Conservation (phyloP, 352 stramenopile genomes). For the Phytopythium oedochilum region DNA sequence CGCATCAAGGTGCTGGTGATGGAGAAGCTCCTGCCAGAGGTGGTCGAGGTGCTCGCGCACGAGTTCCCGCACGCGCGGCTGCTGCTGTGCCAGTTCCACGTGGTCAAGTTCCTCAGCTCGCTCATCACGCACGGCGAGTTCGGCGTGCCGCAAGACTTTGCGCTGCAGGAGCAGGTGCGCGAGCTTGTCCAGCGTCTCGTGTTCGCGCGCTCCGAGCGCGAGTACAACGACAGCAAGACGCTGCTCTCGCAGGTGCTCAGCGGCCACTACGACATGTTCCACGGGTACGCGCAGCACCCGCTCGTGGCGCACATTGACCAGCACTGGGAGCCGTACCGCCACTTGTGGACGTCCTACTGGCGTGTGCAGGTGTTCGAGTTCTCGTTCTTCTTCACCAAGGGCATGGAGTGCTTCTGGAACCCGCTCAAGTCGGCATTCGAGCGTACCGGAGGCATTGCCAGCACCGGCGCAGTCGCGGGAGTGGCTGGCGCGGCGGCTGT, state of each 20-base stretch:
- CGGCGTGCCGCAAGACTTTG: slow-evolving; percentile 20
- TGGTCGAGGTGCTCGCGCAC: slow-evolving; percentile 44
- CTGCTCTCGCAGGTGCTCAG: slow-evolving; percentile 35
- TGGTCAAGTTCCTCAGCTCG: slow-evolving; percentile 57
- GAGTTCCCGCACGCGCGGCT: slow-evolving; percentile 56
- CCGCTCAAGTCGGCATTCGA: slow-evolving; percentile 56
- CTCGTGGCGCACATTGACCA: slow-evolving; percentile 42
- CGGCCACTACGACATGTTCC: slow-evolving; percentile 7
- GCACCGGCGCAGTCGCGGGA: slow-evolving; percentile 4
- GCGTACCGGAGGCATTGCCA: slow-evolving; percentile 12
- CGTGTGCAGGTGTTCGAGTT: slow-evolving; percentile 59
- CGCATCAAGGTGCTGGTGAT: slow-evolving; percentile 65
- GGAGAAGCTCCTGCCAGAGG: slow-evolving; percentile 46
- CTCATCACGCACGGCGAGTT: slow-evolving; percentile 41
- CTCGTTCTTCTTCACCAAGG: slow-evolving; percentile 57
- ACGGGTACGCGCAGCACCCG: slow-evolving; percentile 24
- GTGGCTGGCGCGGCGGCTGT: background rate
- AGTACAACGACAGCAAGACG: slow-evolving; percentile 47
- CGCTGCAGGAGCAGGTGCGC: slow-evolving; percentile 38
- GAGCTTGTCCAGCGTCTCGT: slow-evolving; percentile 58
- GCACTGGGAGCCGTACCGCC: slow-evolving; percentile 56
- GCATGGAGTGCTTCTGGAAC: slow-evolving; percentile 60
- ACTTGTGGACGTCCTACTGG: slow-evolving; percentile 59
- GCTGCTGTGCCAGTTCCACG: slow-evolving; percentile 65
- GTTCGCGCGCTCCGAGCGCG: slow-evolving; percentile 43